Percentiles rank a stretch among this genome's conserved stretches.
These are phyloP conservation scores for Tolypocladium pustulatum DNA, from an alignment of 2,329 filamentous ascomycete species.

Conservation along the genomic window DNA sequence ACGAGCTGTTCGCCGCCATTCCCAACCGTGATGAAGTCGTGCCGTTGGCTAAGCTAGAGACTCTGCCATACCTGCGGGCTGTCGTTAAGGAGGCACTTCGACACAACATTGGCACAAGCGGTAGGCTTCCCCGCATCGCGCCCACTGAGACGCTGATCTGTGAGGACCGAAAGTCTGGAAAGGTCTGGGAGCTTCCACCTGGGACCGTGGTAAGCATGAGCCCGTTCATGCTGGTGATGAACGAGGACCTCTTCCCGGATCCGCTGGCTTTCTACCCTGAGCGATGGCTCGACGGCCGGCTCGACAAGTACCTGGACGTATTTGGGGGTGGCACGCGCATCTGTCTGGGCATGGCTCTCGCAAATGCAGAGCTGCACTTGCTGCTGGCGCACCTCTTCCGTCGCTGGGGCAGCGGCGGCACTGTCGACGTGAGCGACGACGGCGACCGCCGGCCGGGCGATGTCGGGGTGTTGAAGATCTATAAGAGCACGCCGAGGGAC, in stretches of 20 bases:
- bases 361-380: constrained; percentile 26
- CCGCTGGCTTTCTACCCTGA: constrained; percentile 22
- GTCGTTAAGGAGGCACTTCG: constrained; percentile 41
- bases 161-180: constrained; percentile 15
- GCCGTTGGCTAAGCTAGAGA: constrained; percentile 19
- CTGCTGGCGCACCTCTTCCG: constrained; percentile 26
- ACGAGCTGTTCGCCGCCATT: constrained; percentile 23
- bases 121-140: constrained; percentile 36
- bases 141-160: constrained; percentile 23
- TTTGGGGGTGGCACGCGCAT: constrained; percentile 24
- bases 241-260: constrained; percentile 20
- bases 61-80: constrained; percentile 34
- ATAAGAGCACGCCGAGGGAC: constrained; percentile 22
- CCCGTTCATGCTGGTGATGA: constrained; percentile 23
- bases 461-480: constrained; percentile 22
- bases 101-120: constrained; percentile 35
- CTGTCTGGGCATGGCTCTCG: constrained; percentile 27
- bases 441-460: constrained; percentile 22
- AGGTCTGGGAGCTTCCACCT: constrained; percentile 18
- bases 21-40: constrained; percentile 17
- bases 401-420: constrained; percentile 23
- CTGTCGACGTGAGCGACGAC: constrained; percentile 16
- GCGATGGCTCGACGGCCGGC: constrained; percentile 21
- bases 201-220: constrained; percentile 27
- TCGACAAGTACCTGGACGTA: constrained; percentile 22